Conservation (phyloP, 2,329 filamentous ascomycete genomes). For the Epicoccum sorghinum region DNA sequence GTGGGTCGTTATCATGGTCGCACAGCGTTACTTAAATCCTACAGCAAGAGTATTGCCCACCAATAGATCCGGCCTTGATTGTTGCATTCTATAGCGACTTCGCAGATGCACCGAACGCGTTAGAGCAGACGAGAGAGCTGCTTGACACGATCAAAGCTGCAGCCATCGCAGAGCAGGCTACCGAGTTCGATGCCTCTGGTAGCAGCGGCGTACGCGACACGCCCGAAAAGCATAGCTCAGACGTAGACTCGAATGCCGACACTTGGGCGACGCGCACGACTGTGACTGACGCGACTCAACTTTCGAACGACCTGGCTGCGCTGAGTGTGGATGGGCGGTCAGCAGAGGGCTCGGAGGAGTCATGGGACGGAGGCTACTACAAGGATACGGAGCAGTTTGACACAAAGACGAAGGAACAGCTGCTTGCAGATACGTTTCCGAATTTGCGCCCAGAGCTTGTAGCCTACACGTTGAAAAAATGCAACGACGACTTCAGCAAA, state of each 20-base stretch:
- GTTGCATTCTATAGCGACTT: constrained; percentile 78
- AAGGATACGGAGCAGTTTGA: constrained; percentile 53
- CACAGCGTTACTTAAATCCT: constrained; percentile 19
- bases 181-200: constrained; percentile 79
- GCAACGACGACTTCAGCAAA: constrained; percentile 67
- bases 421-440: constrained; percentile 74
- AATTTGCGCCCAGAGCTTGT: constrained; percentile 71
- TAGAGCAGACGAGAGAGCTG: constrained; percentile 61
- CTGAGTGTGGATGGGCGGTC: constrained; percentile 36
- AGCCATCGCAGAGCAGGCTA: constrained; percentile 71
- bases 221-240: constrained; percentile 26
- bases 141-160: constrained; percentile 70
- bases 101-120: constrained; percentile 61
- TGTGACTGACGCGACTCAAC: constrained; percentile 57
- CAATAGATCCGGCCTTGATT: constrained; percentile 78
- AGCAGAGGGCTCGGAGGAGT: constrained; percentile 28
- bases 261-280: constrained; percentile 51
- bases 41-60: constrained; percentile 73
- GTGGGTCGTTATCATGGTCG: not conserved
- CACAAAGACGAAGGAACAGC: constrained; percentile 65
- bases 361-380: constrained; percentile 37
- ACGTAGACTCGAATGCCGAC: constrained; percentile 45
- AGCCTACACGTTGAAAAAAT: constrained; percentile 69
- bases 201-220: constrained; percentile 55
- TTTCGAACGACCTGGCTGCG: constrained; percentile 54